Evolutionary conservation across 768 basidiomycete genomes (phyloP), one percentile per base, ranked within the genome.

Genomic region (Multifurca ochricompacta): DNA sequence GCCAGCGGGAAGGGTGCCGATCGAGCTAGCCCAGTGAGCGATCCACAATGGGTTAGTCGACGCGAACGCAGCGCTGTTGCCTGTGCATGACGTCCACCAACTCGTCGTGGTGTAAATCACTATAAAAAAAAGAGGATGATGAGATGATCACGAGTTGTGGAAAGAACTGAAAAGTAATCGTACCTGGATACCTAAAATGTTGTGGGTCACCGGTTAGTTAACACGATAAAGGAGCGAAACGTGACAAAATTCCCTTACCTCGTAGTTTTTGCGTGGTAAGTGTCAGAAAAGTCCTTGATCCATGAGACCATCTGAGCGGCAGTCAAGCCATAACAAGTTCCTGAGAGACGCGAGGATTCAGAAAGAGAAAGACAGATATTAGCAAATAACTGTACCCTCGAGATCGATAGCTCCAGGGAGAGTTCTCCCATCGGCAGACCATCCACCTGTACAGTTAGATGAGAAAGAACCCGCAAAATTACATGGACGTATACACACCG

Each of bases 31-130:
- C 41, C 73, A 83, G 25, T 69, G 66, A 2, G 84, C 82, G 41
- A 85, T 72, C 81, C 80, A 84, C 2, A 86, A 69, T 3, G 82
- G 80, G 63, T 77, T 82, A 50, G 69, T 74, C 3, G 62, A 50
- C 1, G 63, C 73, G 58, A 85, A 85, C 4, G 67, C 68, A 13
- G 70, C 67, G 51, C 74, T 79, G 64, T 82, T 79, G 0, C 78
- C 81, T 2, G 84, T 85, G 65, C 84, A 86, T 8, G 71, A 73
- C 9, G 60, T 77, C 84, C 84, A 86, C 83, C 83, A 85, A 64
- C 76, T 70, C 10, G 80, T 82, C 3, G 78, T 81, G 27, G 79
- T 79, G 59, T 84, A 84, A 52, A 83, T 81, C 36, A 79, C 79
- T 77, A 51, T n/a, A n/a, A n/a, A n/a, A n/a, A 31, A 27, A 43